Base-by-base conservation (phyloP, 768 basidiomycete genomes). In the Omphalotus guepiniiformis region DNA sequence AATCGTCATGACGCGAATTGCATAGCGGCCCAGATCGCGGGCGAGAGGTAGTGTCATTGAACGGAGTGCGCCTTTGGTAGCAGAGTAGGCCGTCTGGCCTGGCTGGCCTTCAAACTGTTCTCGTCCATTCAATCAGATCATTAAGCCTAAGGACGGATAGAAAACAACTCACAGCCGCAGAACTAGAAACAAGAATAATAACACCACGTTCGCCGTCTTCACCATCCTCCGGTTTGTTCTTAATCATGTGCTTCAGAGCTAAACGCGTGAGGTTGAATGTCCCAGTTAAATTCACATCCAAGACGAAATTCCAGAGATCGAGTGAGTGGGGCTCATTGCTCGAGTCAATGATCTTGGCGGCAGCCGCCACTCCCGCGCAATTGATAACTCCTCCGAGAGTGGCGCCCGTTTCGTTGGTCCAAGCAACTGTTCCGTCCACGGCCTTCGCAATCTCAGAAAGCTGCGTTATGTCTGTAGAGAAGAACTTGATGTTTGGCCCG, bases 11-110 rank as follows among this genome's bases (percentile, higher is more conserved):
- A 72, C 71, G 30, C 67, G 61, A 22, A 65, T 58, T 26, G 66
- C 65, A 50, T 64, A 60, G 2, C 64, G 62, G 2, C 58, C 62
- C 8, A 68, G 56, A 53, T 73, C 71, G 26, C 71, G 60, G 19
- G 71, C 63, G 61, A 72, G 64, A 4, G 71, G 71, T 5, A 73
- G 56, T 9, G 68, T 61, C 57, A 73, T 51, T 6, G 69, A 63
- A 21, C 60, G 57, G 15, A 73, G 53, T 0, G 64, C 71, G 21
- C 71, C 71, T 59, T 73, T 73, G 7, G 60, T 55, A 5, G 65
- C 65, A 11, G 65, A 52, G 51, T 73, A 73, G 1, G 69, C 71
- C 11, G 61, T 52, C 45, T 72, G 71, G 6, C 66, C 66, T 37
- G 69, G 63, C 56, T 71, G 67, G n/a, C 63, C 66, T 44, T 67